phyloP scores from a whole-genome alignment of 1,284 basidiomycete species.

The Ceratobasidium sp. region DNA sequence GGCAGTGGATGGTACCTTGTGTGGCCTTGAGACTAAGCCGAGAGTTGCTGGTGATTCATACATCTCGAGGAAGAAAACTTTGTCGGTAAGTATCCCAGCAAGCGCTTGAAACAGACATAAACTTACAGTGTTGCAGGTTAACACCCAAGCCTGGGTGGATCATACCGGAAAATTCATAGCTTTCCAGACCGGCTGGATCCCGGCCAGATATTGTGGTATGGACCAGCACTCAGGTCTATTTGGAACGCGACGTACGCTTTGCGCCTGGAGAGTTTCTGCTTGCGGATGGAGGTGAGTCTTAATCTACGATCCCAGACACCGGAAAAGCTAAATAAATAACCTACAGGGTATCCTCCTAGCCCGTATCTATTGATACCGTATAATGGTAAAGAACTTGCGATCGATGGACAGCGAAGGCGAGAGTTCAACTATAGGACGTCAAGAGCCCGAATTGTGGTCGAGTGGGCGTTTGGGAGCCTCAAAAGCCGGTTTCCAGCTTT shows the following conservation, averaged over 20 bases:
- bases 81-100: constrained; percentile 1
- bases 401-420: background rate
- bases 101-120: background rate
- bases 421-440: constrained; percentile 2
- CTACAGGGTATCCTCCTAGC: background rate
- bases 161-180: background rate
- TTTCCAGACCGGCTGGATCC: background rate
- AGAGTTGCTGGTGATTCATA: background rate
- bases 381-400: background rate
- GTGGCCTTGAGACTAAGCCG: background rate
- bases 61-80: constrained; percentile 9
- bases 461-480: constrained; percentile 1
- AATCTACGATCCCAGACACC: too few species aligned
- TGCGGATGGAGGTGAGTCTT: constrained; percentile 12
- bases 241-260: background rate
- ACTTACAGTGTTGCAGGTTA: background rate
- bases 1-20: background rate
- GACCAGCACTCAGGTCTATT: background rate
- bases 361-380: background rate
- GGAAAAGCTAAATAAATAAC: background rate
- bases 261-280: constrained; percentile 2
- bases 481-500: background rate
- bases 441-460: background rate
- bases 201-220: background rate
- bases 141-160: background rate